A percentile compares a stretch with the other conserved stretches of the same genome.
Conservation (phyloP, 768 basidiomycete genomes). For the Russula abietina region DNA sequence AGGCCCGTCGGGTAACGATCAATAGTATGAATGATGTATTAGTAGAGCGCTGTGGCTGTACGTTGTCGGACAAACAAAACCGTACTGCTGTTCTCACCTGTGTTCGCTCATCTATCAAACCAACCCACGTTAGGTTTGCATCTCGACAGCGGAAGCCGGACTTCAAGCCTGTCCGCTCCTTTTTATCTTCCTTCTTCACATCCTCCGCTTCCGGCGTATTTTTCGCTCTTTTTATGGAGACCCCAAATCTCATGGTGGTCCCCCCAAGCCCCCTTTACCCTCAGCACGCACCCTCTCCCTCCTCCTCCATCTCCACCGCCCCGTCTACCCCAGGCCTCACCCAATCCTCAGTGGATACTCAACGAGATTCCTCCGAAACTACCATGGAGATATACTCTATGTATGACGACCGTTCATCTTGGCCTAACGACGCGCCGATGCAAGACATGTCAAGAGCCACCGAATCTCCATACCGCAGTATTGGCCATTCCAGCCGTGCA, state of each 20-base stretch:
- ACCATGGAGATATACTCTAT: constrained; percentile 84
- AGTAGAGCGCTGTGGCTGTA: not conserved
- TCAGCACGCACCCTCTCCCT: not conserved
- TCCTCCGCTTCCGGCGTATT: not conserved
- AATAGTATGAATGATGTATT: constrained; percentile 32
- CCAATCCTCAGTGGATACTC: constrained; percentile 34
- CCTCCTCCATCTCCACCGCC: constrained; percentile 17
- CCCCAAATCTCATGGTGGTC: constrained; percentile 21
- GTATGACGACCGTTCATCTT: constrained; percentile 45
- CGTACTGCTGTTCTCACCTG: not conserved
- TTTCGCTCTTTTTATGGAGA: constrained; percentile 22
- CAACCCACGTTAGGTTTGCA: not conserved
- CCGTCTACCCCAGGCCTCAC: constrained; percentile 35
- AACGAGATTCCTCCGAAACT: constrained; percentile 60
- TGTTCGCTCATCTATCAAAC: not conserved
- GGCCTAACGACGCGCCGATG: constrained; percentile 28
- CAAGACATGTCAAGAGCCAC: constrained; percentile 32
- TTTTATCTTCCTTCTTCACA: constrained; percentile 3
- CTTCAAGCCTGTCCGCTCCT: constrained; percentile 20
- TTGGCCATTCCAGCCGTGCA: constrained; percentile 7
- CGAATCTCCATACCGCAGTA: constrained; percentile 12
- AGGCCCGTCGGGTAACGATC: constrained; percentile 56
- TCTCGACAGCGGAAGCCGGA: constrained; percentile 22
- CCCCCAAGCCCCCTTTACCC: constrained; percentile 16
- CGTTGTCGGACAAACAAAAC: not conserved